These are phyloP conservation scores for Pyrenochaeta sp. DNA, from an alignment of 2,329 filamentous ascomycete species.

Conservation along the genomic window DNA sequence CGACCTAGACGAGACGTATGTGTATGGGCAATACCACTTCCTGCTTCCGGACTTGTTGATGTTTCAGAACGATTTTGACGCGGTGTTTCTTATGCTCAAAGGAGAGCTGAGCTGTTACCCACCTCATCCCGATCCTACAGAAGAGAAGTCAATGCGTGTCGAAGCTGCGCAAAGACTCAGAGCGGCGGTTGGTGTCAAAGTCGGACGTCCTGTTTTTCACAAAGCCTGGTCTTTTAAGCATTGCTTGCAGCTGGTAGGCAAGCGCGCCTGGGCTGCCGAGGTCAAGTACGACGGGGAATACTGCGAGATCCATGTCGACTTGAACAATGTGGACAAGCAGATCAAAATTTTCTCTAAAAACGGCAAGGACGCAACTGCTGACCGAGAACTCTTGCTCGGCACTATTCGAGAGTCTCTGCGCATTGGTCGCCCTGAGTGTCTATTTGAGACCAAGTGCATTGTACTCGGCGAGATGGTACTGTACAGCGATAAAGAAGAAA, in stretches of 20 bases:
- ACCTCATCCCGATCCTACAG: conserved; percentile 42
- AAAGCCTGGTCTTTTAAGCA: conserved; percentile 70
- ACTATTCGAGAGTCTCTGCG: conserved; percentile 71
- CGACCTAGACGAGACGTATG: conserved; percentile 63
- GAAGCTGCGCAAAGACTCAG: conserved; percentile 50
- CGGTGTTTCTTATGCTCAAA: conserved; percentile 66
- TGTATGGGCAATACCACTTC: conserved; percentile 72
- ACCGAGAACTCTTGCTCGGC: conserved; percentile 69
- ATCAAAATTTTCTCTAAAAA: conserved; percentile 92
- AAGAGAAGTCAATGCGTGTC: conserved; percentile 43
- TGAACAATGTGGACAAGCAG: conserved; percentile 61
- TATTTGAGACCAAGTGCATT: conserved; percentile 73
- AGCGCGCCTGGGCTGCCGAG: conserved; percentile 74
- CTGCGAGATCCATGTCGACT: conserved; percentile 82
- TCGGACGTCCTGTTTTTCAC: conserved; percentile 55
- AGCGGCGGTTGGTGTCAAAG: conserved; percentile 55
- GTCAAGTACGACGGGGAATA: conserved; percentile 90
- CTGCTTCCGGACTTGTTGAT: conserved; percentile 74
- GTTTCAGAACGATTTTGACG: conserved; percentile 73
- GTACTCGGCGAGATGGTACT: conserved; percentile 85
- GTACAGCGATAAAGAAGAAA: conserved; percentile 72
- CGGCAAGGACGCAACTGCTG: conserved; percentile 84
- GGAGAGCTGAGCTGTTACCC: conserved; percentile 51
- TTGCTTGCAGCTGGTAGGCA: conserved; percentile 71
- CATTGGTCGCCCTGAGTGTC: conserved; percentile 67